Conservation (phyloP, 176 grass and related monocot species). For the Luzula sylvatica region DNA sequence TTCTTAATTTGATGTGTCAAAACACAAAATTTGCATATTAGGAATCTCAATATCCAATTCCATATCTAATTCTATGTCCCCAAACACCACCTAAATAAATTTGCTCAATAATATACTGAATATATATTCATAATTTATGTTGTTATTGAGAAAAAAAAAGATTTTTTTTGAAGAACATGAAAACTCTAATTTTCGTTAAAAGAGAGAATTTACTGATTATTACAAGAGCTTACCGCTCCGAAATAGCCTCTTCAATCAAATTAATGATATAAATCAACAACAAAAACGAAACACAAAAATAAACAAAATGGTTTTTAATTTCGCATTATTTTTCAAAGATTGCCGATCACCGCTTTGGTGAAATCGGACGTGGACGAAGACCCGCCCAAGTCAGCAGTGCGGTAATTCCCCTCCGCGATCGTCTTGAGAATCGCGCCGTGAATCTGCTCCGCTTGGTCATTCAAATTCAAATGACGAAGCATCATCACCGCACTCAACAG, state of each 20-base stretch:
- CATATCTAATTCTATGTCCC: too few species aligned
- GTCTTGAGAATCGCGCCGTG: constrained; percentile 77
- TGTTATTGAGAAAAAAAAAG: neutral
- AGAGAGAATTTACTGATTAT: too few species aligned
- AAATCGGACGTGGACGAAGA: constrained; percentile 67
- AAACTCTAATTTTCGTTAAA: neutral
- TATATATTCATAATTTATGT: neutral
- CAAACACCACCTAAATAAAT: too few species aligned
- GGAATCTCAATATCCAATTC: too few species aligned
- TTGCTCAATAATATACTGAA: neutral
- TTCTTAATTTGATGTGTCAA: too few species aligned
- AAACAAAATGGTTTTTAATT: neutral
- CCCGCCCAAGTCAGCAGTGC: constrained; percentile 77
- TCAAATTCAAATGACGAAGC: constrained; percentile 78
- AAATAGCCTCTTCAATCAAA: neutral
- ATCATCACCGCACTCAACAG: constrained; percentile 94
- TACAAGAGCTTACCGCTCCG: neutral
- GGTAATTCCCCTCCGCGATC: constrained; percentile 63
- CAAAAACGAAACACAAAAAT: neutral
- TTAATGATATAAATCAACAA: neutral
- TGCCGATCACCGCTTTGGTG: constrained; percentile 74
- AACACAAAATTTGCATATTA: too few species aligned
- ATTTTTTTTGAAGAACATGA: neutral
- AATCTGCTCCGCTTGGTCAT: constrained; percentile 70
- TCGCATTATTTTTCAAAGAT: constrained; percentile 33